Conservation (phyloP, 768 basidiomycete genomes). For the Serendipita indica region DNA sequence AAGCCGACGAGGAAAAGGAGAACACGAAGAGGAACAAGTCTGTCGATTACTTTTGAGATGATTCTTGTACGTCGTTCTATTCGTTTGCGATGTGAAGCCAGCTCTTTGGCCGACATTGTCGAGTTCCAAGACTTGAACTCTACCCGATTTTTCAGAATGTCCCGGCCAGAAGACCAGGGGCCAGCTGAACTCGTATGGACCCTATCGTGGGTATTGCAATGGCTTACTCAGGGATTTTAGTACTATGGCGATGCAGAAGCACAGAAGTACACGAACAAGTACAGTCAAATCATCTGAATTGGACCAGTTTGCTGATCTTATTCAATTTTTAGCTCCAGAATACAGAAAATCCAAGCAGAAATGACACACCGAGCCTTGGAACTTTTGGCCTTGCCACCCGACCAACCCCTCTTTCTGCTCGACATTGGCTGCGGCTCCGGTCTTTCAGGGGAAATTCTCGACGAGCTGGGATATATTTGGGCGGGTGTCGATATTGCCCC, state of each 20-base stretch:
- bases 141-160: conserved; percentile 51
- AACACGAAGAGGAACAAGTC: conserved; percentile 22
- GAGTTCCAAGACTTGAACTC: conserved; percentile 4
- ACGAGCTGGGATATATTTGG: conserved; percentile 90
- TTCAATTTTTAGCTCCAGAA: conserved; percentile 53
- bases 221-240: conserved; percentile 27
- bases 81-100: background rate
- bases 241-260: conserved; percentile 96
- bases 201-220: background rate
- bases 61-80: background rate
- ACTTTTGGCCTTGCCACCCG: conserved; percentile 66
- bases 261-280: conserved; percentile 95
- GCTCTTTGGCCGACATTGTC: conserved; percentile 1
- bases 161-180: conserved; percentile 73
- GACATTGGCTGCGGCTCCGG: conserved; percentile 99
- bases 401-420: conserved; percentile 68
- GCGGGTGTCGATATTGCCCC: conserved; percentile 88
- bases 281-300: conserved; percentile 9
- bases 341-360: conserved; percentile 90
- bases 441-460: conserved; percentile 87
- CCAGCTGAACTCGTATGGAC: conserved; percentile 77
- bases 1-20: conserved; percentile 50
- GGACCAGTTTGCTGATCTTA: conserved; percentile 16
- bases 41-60: background rate
- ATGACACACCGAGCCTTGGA: conserved; percentile 97